A percentile compares a stretch with the other conserved stretches of the same genome.
These are phyloP conservation scores for Spathaspora girioi DNA, from an alignment of 805 yeast species.

Conservation along the genomic window DNA sequence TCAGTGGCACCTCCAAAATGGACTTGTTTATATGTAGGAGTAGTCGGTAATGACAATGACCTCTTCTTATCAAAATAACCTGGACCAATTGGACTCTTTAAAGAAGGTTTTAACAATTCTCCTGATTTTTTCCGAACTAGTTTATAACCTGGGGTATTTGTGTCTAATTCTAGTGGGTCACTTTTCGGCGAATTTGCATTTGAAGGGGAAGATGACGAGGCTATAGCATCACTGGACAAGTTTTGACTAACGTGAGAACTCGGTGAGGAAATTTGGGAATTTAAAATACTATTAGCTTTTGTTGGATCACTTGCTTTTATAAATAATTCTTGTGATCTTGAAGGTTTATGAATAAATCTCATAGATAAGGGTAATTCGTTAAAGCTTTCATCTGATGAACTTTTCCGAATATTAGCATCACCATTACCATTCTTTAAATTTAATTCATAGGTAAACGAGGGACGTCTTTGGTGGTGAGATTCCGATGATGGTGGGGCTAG, in stretches of 20 bases:
- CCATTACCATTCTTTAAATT: neutral
- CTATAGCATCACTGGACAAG: neutral
- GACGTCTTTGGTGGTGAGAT: conserved; percentile 5
- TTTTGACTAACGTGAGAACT: neutral
- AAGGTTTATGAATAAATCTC: conserved; percentile 38
- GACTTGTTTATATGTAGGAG: conserved; percentile 67
- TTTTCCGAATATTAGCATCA: neutral
- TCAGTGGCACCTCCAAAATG: conserved; percentile 72
- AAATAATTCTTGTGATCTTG: conserved; percentile 28
- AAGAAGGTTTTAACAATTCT: conserved; percentile 75
- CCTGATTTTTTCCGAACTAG: conserved; percentile 82
- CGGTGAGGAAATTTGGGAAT: conserved; percentile 11
- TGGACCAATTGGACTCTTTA: conserved; percentile 42
- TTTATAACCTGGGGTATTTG: conserved; percentile 11
- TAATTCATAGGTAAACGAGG: conserved; percentile 5
- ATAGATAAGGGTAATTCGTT: conserved; percentile 21
- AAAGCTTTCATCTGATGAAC: neutral
- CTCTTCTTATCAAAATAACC: conserved; percentile 27
- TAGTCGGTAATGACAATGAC: conserved; percentile 36
- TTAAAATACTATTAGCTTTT: conserved; percentile 21
- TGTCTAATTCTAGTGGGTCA: neutral
- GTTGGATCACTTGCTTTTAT: conserved; percentile 30
- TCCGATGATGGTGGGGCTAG: neutral
- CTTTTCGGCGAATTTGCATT: conserved; percentile 2
- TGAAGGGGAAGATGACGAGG: conserved; percentile 8